Evolutionary conservation across 768 basidiomycete genomes (phyloP), one percentile per base, ranked within the genome.

Genomic region (Mycena galopus): DNA sequence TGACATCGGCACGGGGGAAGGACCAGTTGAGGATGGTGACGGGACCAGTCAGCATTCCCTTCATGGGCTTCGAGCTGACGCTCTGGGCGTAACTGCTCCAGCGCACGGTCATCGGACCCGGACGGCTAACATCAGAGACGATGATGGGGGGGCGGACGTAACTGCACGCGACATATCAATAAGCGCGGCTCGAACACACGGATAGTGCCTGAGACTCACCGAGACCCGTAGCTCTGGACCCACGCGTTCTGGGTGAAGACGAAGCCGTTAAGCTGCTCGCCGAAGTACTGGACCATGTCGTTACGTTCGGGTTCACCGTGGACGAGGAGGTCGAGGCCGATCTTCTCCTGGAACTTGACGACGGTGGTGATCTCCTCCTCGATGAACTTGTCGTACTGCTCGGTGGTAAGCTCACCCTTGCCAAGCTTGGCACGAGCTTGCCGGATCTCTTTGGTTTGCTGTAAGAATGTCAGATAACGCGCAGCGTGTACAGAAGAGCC

Each of bases 221-320:
- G 96, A 79, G 97, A 98, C 72, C 98, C 98, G 85, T 99, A 99
- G 83, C 95, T 96, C 87, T 99, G 98, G 42, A 99, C 98, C 98
- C 98, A 99, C 61, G 91, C 98, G 77, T 98, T 96, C 85, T 97
- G 95, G 73, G 98, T 99, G 87, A 99, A 99, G 83, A 94, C 95
- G 81, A 99, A 98, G 76, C 98, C 98, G 61, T 90, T 86, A 74
- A 99, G 88, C 81, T 92, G 94, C 84, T 99, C 98, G 76, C 98
- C 98, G 77, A 99, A 99, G 91, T 99, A 99, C 86, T 99, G 97
- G 74, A 98, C 97, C 97, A 99, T 99, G 89, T 98, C 97, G 83
- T 98, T 98, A 79, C 97, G 92, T 88, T 99, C 97, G 65, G 97
- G 94, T 84, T 99, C 98, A 79, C 98, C 98, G 84, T 99, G 98